phyloP scores from a whole-genome alignment of 208 protist genomes.

The Leishmania tarentolae region DNA sequence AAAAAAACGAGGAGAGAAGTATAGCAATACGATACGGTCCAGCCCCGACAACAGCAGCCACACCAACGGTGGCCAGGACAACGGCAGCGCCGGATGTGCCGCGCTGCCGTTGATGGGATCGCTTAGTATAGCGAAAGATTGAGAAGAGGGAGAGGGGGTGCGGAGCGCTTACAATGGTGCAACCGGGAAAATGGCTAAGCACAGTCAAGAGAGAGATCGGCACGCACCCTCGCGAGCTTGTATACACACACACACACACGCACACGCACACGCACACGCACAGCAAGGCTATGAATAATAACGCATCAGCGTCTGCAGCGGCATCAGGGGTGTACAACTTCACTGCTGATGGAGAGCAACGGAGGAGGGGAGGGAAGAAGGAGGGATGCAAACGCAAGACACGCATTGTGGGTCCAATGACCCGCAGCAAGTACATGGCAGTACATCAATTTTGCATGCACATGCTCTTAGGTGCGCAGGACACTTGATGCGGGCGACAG shows the following conservation, averaged over 20 bases:
- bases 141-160: background rate
- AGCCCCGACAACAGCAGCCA: background rate
- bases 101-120: background rate
- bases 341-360: background rate
- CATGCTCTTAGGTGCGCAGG: too few species aligned
- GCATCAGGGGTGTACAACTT: background rate
- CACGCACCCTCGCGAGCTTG: background rate
- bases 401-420: too few species aligned
- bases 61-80: background rate
- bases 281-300: background rate
- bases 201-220: background rate
- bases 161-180: background rate
- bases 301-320: too few species aligned
- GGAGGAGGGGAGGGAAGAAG: background rate
- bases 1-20: background rate
- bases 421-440: too few species aligned
- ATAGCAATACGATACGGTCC: background rate
- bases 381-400: background rate
- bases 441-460: too few species aligned
- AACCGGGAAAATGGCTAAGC: background rate
- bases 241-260: conserved; percentile 7
- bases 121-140: too few species aligned
- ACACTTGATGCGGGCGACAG: too few species aligned
- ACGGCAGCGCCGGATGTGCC: background rate
- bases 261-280: background rate